Evolutionary conservation across 1,284 basidiomycete genomes (phyloP).

Genomic region (Coniferiporia sulphurascens): DNA sequence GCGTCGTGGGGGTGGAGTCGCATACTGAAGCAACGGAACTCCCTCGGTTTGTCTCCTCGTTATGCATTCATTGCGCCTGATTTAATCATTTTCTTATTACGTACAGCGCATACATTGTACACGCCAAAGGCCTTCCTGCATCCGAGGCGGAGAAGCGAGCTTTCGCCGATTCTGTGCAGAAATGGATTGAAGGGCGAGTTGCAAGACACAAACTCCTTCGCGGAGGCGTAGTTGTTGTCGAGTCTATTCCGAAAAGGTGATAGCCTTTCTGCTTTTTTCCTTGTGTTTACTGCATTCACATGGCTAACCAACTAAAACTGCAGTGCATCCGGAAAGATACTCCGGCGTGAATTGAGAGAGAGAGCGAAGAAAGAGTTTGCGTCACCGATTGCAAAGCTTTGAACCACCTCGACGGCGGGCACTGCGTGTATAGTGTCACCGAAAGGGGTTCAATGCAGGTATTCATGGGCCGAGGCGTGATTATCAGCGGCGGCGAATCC

Average conservation of each 20-base stretch:
- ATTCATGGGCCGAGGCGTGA: no score
- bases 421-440: background rate
- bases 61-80: background rate
- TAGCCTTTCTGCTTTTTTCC: background rate
- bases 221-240: constrained; percentile 56
- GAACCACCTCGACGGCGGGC: background rate
- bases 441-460: no score
- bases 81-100: background rate
- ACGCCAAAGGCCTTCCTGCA: constrained; percentile 35
- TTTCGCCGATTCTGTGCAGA: constrained; percentile 47
- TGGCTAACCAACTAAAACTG: constrained; percentile 24
- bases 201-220: constrained; percentile 63
- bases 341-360: constrained; percentile 58
- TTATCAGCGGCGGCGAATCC: no score
- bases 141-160: constrained; percentile 32
- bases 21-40: constrained; percentile 68
- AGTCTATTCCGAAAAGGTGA: constrained; percentile 65
- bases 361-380: constrained; percentile 46
- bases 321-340: constrained; percentile 66
- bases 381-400: constrained; percentile 13
- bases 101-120: constrained; percentile 67
- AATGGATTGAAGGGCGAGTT: constrained; percentile 60
- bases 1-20: constrained; percentile 66
- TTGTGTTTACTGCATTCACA: background rate
- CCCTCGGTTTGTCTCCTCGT: constrained; percentile 45